Evolutionary conservation across 2,329 filamentous ascomycete genomes (phyloP).

Genomic region (Aspergillus flavus): DNA sequence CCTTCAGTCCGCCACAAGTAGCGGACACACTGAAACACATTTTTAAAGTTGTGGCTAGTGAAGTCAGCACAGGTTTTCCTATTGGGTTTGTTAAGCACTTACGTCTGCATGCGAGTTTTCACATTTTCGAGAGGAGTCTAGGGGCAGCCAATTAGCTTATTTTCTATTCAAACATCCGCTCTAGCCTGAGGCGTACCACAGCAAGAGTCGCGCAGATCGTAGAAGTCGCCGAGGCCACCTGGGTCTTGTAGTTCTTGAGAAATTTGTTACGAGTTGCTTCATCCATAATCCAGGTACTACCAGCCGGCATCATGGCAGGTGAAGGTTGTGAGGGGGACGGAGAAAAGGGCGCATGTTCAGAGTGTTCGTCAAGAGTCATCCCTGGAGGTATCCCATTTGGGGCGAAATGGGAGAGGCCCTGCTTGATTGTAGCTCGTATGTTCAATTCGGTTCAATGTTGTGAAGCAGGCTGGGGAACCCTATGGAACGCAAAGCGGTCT

Average conservation of each 20-base stretch:
- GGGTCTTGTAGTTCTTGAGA: slow-evolving; percentile 50
- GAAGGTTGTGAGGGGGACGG: slow-evolving; percentile 37
- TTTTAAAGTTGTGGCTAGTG: slow-evolving; percentile 47
- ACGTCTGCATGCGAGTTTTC: slow-evolving; percentile 55
- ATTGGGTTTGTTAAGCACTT: slow-evolving; percentile 19
- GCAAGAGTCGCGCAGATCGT: slow-evolving; percentile 49
- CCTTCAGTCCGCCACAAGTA: slow-evolving; percentile 52
- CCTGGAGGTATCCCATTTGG: slow-evolving; percentile 36
- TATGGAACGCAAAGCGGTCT: slow-evolving; percentile 57
- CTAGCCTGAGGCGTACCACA: slow-evolving; percentile 39
- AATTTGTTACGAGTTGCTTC: slow-evolving; percentile 45
- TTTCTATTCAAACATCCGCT: neutral
- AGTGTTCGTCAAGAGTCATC: slow-evolving; percentile 41
- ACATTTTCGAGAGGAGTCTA: slow-evolving; percentile 52
- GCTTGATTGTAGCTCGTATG: slow-evolving; percentile 19
- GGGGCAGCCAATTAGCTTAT: slow-evolving; percentile 16
- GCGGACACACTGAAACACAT: slow-evolving; percentile 44
- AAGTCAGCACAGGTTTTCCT: slow-evolving; percentile 4
- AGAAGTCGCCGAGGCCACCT: slow-evolving; percentile 48
- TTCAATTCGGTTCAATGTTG: slow-evolving; percentile 12
- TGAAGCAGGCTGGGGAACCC: slow-evolving; percentile 48
- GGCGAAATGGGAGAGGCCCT: slow-evolving; percentile 19
- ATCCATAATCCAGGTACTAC: slow-evolving; percentile 40
- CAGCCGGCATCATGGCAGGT: slow-evolving; percentile 35
- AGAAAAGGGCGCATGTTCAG: slow-evolving; percentile 45